Conservation (phyloP, 176 grass and related monocot species). For the Cymbopogon citratus region DNA sequence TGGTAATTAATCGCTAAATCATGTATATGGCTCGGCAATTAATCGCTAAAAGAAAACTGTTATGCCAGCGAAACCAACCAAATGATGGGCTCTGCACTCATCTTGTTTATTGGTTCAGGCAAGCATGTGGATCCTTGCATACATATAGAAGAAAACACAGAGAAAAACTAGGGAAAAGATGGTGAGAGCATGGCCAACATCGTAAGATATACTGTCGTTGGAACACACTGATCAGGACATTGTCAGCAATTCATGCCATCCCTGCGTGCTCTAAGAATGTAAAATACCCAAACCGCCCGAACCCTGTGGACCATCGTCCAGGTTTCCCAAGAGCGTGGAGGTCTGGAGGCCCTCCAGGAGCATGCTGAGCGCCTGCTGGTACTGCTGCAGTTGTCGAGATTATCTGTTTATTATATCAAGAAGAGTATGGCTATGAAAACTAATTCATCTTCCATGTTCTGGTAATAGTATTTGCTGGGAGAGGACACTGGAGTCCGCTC, state of each 20-base stretch:
- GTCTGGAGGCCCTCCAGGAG: conserved; percentile 9
- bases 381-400: not conserved
- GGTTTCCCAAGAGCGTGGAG: conserved; percentile 8
- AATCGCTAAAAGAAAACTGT: not conserved
- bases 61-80: not conserved
- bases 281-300: not conserved
- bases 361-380: not conserved
- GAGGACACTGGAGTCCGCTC: not conserved
- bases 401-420: not conserved
- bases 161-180: not conserved
- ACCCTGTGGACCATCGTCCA: not conserved
- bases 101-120: not conserved
- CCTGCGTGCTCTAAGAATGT: conserved; percentile 2
- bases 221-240: not conserved
- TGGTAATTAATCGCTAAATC: not conserved
- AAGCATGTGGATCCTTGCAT: not conserved
- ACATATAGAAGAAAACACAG: not conserved
- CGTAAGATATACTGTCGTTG: not conserved
- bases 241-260: conserved; percentile 25
- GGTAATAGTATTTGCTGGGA: not conserved
- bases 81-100: conserved; percentile 21
- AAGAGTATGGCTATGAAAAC: not conserved
- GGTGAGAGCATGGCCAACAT: conserved; percentile 16
- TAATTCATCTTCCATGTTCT: not conserved
- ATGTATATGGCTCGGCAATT: not conserved